phyloP scores from a whole-genome alignment of 345 rosid species.

The Streptanthus diversifolius region DNA sequence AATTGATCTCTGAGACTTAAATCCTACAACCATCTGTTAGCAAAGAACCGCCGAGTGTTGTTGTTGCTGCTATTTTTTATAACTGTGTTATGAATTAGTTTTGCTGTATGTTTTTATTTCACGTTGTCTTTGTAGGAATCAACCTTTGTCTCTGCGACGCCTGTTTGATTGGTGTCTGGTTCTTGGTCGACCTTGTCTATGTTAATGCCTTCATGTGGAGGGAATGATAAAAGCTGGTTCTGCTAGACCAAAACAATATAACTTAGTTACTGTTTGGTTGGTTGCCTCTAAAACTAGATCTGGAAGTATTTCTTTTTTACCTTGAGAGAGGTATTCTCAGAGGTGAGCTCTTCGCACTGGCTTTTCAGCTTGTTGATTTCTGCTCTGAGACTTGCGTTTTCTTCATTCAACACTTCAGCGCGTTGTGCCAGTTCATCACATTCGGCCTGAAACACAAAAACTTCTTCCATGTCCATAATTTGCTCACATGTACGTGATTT shows the following conservation, averaged over 20 bases:
- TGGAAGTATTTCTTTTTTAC: slow-evolving; percentile 27
- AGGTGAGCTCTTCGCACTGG: slow-evolving; percentile 71
- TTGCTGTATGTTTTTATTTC: slow-evolving; percentile 8
- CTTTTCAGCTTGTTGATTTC: slow-evolving; percentile 74
- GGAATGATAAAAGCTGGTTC: slow-evolving; percentile 71
- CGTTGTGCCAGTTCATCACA: slow-evolving; percentile 94
- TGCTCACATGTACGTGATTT: slow-evolving; percentile 10
- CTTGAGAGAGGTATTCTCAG: slow-evolving; percentile 79
- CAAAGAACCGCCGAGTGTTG: slow-evolving; percentile 1
- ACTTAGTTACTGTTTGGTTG: neutral
- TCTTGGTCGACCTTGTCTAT: slow-evolving; percentile 47
- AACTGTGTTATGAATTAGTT: slow-evolving; percentile 31
- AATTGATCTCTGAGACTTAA: slow-evolving; percentile 19
- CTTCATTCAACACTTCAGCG: slow-evolving; percentile 79
- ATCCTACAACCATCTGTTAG: slow-evolving; percentile 32
- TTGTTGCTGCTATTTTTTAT: slow-evolving; percentile 18
- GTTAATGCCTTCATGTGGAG: slow-evolving; percentile 48
- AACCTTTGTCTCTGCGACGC: slow-evolving; percentile 37
- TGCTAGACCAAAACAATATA: slow-evolving; percentile 33
- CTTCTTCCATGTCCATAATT: slow-evolving; percentile 8
- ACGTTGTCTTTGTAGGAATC: slow-evolving; percentile 30
- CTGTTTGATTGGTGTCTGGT: slow-evolving; percentile 35
- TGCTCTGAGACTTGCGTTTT: slow-evolving; percentile 74
- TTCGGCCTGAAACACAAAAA: slow-evolving; percentile 72
- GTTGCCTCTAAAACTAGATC: neutral